These are phyloP conservation scores for Pelargonium australe DNA, from an alignment of 441 rosid species.

Conservation along the genomic window DNA sequence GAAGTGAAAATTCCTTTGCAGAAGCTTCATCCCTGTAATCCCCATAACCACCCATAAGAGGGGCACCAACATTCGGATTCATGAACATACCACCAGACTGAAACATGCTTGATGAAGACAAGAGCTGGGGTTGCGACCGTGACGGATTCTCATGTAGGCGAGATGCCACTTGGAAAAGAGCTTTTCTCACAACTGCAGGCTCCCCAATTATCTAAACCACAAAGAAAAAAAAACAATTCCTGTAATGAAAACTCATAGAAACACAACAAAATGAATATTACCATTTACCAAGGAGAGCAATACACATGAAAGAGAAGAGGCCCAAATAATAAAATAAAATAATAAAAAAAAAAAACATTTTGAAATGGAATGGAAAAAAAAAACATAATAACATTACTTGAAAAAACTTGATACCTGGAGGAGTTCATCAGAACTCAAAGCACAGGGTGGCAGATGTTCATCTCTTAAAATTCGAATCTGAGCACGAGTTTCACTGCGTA, in stretches of 20 bases:
- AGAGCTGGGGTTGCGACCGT: conserved; percentile 70
- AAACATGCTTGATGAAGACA: conserved; percentile 44
- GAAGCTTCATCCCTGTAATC: conserved; percentile 59
- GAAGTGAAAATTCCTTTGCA: conserved; percentile 61
- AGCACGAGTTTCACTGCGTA: conserved; percentile 84
- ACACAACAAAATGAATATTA: no score
- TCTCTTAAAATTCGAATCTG: conserved; percentile 91
- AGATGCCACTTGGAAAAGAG: conserved; percentile 68
- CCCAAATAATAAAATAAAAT: no score
- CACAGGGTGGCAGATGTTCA: conserved; percentile 79
- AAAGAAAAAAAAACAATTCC: no score
- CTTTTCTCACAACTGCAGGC: conserved; percentile 69
- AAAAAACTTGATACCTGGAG: conserved; percentile 53
- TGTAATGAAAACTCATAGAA: no score
- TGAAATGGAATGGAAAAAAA: neutral
- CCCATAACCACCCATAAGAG: conserved; percentile 40
- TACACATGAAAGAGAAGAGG: no score
- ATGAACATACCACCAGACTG: conserved; percentile 49
- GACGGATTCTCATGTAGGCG: conserved; percentile 93
- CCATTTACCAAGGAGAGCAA: no score
- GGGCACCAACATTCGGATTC: conserved; percentile 36
- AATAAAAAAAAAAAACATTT: no score
- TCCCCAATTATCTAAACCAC: conserved; percentile 74
- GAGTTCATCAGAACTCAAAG: conserved; percentile 82
- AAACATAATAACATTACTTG: neutral